Percentiles rank a stretch among this genome's conserved stretches.
Evolutionary conservation across 2,329 filamentous ascomycete genomes (phyloP).

Genomic region (Paraconiothyrium sp.): DNA sequence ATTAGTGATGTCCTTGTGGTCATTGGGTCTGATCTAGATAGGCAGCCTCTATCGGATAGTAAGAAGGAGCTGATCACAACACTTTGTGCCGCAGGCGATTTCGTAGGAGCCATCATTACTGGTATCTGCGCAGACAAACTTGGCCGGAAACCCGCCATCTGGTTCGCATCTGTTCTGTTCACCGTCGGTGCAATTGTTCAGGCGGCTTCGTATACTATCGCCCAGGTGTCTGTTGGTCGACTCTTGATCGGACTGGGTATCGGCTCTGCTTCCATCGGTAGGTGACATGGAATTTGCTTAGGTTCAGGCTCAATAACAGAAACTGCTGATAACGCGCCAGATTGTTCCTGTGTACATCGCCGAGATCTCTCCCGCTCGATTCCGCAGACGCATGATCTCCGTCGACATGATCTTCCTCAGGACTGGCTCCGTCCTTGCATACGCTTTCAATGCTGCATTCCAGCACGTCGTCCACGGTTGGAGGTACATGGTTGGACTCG

Average conservation of each 20-base stretch:
- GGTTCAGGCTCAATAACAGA: too few relatives aligned
- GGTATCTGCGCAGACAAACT: neutral
- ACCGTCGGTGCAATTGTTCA: neutral
- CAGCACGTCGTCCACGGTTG: neutral
- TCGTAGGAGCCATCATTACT: neutral
- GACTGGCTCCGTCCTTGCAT: neutral
- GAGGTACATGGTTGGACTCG: neutral
- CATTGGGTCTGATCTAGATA: neutral
- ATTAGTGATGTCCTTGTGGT: neutral
- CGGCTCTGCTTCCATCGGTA: neutral
- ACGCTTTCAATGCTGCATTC: neutral
- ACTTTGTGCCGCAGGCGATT: neutral
- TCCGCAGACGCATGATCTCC: neutral
- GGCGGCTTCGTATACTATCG: neutral
- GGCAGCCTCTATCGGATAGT: neutral
- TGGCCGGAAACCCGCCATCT: neutral
- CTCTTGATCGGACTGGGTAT: neutral
- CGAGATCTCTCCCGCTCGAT: conserved; percentile 1
- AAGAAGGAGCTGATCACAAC: neutral
- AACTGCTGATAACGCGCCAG: neutral
- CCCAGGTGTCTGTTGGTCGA: neutral
- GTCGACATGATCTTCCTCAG: neutral
- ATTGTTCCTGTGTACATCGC: neutral
- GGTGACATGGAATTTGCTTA: neutral
- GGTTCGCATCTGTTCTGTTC: neutral